A percentile compares a stretch with the other conserved stretches of the same genome.
Conservation (phyloP, 768 basidiomycete genomes). For the Tricholoma terreum region DNA sequence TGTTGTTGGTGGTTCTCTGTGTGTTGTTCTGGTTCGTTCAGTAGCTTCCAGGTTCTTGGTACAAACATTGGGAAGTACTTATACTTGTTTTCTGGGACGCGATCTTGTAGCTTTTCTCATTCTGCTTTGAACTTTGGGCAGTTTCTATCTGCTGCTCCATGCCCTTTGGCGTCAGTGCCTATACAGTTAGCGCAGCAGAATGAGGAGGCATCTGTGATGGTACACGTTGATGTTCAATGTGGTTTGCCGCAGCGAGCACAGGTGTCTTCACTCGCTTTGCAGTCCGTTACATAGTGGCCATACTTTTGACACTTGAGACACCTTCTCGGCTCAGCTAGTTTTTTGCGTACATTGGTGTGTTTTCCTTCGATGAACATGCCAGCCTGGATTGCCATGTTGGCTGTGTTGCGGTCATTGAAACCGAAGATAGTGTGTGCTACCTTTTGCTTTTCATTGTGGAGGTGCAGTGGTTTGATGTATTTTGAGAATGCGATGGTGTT, state of each 20-base stretch:
- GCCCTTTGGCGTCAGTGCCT: too few species aligned
- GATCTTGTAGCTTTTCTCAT: too few species aligned
- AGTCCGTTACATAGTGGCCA: slow-evolving; percentile 12
- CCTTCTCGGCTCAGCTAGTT: slow-evolving; percentile 10
- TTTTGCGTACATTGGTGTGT: slow-evolving; percentile 10
- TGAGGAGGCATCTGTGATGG: not conserved
- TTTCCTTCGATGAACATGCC: slow-evolving; percentile 17
- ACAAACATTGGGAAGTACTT: too few species aligned
- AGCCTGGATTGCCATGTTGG: slow-evolving; percentile 21
- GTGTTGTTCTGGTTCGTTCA: too few species aligned
- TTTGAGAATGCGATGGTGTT: slow-evolving; percentile 9
- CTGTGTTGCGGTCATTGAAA: slow-evolving; percentile 12
- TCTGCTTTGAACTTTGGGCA: too few species aligned
- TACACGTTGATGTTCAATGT: slow-evolving; percentile 19
- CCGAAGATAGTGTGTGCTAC: slow-evolving; percentile 21
- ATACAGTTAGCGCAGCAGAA: slow-evolving; percentile 24
- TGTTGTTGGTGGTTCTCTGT: too few species aligned
- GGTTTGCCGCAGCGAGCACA: slow-evolving; percentile 15
- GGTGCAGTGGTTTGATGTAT: slow-evolving; percentile 24
- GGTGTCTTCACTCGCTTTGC: slow-evolving; percentile 1
- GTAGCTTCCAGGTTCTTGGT: too few species aligned
- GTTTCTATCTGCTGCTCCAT: too few species aligned
- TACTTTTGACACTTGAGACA: slow-evolving; percentile 10
- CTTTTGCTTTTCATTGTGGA: slow-evolving; percentile 12
- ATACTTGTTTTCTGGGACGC: too few species aligned